phyloP scores from a whole-genome alignment of 305 asterid species.

The Plantago rigida region DNA sequence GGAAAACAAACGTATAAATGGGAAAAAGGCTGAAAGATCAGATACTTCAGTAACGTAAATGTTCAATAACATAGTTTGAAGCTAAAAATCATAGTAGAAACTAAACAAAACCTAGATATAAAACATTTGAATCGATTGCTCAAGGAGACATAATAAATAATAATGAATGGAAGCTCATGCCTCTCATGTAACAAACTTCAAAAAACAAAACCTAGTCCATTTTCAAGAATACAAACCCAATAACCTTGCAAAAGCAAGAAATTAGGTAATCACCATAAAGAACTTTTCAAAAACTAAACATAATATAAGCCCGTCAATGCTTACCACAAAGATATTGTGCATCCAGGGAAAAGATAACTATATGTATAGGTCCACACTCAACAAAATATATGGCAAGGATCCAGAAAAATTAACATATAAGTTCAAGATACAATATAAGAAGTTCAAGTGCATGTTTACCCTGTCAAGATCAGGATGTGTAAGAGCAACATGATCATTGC shows the following conservation, averaged over 20 bases:
- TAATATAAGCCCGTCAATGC: no score
- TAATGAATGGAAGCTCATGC: not conserved
- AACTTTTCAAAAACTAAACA: no score
- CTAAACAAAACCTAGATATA: not conserved
- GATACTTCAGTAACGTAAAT: no score
- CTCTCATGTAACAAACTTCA: not conserved
- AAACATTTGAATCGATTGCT: not conserved
- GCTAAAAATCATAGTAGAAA: no score
- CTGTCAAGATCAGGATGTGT: conserved; percentile 77
- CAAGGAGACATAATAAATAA: no score
- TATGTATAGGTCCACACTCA: not conserved
- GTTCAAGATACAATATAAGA: conserved; percentile 8
- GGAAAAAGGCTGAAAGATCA: no score
- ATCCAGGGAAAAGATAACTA: not conserved
- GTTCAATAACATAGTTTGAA: no score
- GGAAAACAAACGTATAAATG: no score
- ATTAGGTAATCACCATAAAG: not conserved
- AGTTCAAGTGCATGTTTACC: conserved; percentile 32
- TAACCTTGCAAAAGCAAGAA: not conserved
- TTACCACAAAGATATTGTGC: no score
- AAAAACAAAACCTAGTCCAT: not conserved
- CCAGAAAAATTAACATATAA: conserved; percentile 4
- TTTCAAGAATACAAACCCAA: not conserved
- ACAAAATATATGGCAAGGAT: not conserved
- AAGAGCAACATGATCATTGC: conserved; percentile 92